Evolutionary conservation across 2,329 filamentous ascomycete genomes (phyloP).

Genomic region (Drechslerella coelobrocha): DNA sequence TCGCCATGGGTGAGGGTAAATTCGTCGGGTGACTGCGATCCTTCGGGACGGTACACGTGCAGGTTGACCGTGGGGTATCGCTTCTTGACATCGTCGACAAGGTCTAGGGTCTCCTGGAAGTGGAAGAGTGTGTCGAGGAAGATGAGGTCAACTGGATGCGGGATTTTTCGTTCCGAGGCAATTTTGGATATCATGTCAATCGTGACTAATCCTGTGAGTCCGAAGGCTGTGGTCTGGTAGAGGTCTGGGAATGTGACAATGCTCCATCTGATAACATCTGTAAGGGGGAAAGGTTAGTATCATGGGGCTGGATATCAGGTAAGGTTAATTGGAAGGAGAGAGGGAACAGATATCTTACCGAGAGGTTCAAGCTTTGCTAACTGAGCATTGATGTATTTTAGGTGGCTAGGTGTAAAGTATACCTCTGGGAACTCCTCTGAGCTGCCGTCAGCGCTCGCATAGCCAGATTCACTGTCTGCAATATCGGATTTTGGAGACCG

Average conservation of each 20-base stretch:
- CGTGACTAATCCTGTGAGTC: constrained; percentile 79
- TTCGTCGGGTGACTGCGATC: constrained; percentile 72
- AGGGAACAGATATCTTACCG: constrained; percentile 59
- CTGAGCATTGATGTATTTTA: constrained; percentile 89
- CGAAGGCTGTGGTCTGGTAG: constrained; percentile 85
- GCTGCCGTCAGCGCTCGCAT: constrained; percentile 72
- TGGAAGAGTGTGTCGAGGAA: constrained; percentile 86
- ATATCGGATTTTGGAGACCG: constrained; percentile 37
- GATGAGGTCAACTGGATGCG: constrained; percentile 71
- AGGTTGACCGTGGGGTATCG: constrained; percentile 80
- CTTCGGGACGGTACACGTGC: constrained; percentile 88
- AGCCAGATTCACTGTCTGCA: constrained; percentile 76
- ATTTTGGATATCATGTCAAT: constrained; percentile 86
- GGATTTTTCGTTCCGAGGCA: constrained; percentile 64
- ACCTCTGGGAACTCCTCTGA: constrained; percentile 73
- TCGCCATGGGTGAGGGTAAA: constrained; percentile 84
- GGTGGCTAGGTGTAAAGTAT: constrained; percentile 83
- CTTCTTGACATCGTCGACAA: constrained; percentile 75
- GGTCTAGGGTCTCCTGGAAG: constrained; percentile 76
- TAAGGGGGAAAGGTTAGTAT: constrained; percentile 17
- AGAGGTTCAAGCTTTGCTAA: constrained; percentile 85
- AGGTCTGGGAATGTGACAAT: constrained; percentile 87
- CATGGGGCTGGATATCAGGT: not conserved
- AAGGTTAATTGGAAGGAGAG: constrained; percentile 41
- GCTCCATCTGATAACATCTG: constrained; percentile 89